These are phyloP conservation scores for Cercospora sojina DNA, from an alignment of 2,329 filamentous ascomycete genomes.

Conservation along the genomic window DNA sequence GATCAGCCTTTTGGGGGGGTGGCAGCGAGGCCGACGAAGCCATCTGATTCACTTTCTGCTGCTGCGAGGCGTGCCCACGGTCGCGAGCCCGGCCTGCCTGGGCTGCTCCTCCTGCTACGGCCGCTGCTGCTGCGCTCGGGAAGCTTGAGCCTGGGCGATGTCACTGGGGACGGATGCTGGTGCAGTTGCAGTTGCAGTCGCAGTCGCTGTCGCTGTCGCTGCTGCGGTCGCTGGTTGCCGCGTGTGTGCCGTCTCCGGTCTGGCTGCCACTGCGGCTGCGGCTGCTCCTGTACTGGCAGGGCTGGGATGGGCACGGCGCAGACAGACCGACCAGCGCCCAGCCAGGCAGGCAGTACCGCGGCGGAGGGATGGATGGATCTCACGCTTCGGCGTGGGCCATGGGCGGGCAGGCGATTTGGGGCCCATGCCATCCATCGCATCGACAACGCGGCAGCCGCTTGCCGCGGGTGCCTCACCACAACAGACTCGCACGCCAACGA, in stretches of 20 bases:
- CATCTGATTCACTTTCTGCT: slow-evolving; percentile 21
- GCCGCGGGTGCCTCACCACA: neutral
- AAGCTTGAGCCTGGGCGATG: slow-evolving; percentile 17
- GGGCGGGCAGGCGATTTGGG: neutral
- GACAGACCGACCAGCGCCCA: neutral
- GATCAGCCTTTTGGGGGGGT: slow-evolving; percentile 24
- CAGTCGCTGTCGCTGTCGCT: neutral
- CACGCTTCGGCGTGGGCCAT: neutral
- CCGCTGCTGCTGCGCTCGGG: slow-evolving; percentile 18
- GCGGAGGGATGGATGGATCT: neutral
- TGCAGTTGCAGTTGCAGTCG: too few relatives aligned
- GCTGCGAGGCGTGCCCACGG: slow-evolving; percentile 15
- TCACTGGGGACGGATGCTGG: too few relatives aligned
- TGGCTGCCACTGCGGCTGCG: neutral
- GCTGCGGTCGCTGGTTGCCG: too few relatives aligned
- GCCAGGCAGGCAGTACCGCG: neutral
- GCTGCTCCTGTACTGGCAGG: neutral
- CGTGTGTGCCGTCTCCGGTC: neutral
- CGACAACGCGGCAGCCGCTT: neutral
- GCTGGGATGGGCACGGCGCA: neutral
- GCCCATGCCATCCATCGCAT: neutral
- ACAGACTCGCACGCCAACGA: neutral
- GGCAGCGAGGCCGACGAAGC: slow-evolving; percentile 14
- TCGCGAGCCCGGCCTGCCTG: slow-evolving; percentile 14
- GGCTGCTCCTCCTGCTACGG: slow-evolving; percentile 8